phyloP scores from a whole-genome alignment of 108 stramenopile species.

The Nitzschia inconspicua region DNA sequence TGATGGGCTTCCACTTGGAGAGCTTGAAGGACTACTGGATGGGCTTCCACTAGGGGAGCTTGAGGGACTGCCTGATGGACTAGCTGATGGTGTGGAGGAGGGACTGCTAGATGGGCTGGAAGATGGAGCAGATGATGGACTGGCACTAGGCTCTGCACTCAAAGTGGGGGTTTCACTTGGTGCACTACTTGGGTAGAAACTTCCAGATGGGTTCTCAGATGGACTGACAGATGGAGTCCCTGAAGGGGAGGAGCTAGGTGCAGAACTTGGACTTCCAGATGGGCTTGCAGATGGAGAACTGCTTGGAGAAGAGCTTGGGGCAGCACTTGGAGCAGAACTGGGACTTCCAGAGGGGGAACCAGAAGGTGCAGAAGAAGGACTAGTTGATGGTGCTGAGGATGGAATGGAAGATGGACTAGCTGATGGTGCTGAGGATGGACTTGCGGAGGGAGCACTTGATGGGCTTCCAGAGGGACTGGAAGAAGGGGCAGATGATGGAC shows the following conservation, averaged over 20 bases:
- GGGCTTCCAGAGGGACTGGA: too few species aligned
- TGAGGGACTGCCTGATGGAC: not conserved
- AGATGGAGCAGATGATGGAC: not conserved
- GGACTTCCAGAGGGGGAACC: not conserved
- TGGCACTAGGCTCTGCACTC: not conserved
- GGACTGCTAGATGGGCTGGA: not conserved
- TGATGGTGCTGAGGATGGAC: too few species aligned
- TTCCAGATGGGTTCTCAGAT: not conserved
- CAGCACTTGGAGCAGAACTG: not conserved
- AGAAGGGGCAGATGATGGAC: not conserved
- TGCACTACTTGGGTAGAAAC: too few species aligned
- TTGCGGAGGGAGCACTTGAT: too few species aligned
- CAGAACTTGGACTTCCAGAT: not conserved
- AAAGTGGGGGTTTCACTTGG: too few species aligned
- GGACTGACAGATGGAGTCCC: not conserved
- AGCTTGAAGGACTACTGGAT: not conserved
- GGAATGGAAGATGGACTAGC: too few species aligned
- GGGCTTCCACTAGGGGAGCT: not conserved
- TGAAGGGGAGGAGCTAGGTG: not conserved
- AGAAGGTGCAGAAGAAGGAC: not conserved
- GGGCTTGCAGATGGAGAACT: slow-evolving; percentile 6
- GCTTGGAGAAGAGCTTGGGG: slow-evolving; percentile 16
- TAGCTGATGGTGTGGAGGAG: not conserved
- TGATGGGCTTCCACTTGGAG: not conserved
- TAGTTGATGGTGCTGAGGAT: too few species aligned